Evolutionary conservation across 164 flowering plant genomes (phyloP), one percentile per base, ranked within the genome.

Genomic region (Cinnamomum chago): DNA sequence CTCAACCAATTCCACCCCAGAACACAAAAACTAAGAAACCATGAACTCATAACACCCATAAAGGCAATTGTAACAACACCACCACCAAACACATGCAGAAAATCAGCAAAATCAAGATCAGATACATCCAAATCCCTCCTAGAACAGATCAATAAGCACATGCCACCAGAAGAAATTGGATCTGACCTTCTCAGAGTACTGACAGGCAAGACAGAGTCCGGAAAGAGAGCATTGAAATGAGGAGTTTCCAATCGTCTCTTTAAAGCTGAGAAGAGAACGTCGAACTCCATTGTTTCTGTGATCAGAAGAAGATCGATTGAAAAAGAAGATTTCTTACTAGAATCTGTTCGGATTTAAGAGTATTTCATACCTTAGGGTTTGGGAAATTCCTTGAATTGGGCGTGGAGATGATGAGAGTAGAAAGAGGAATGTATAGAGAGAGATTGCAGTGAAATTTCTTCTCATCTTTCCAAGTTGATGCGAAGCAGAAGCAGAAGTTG

Each of bases 151-250:
- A 30, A 30, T 0, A 30, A 30, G 5, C 5, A 30, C 35, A 30
- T 3, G 1, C 15, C 58, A 3, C 1, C 12, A 50, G 10, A 71
- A 27, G 64, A 35, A 24, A 71, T 3, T 11, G 68, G 67, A 72
- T 33, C 66, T 14, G 14, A 94, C 98, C 97, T 95, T 95, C 76
- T 92, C 98, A 3, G 97, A 88, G 83, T 88, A 92, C 35, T 78
- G 86, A 80, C 98, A 95, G 30, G 92, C 87, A 70, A 92, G 86
- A 69, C 98, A 94, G 23, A 97, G 88, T 28, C 98, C 98, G 17
- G 95, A 89, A 73, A 90, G 95, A 65, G 93, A 83, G 83, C 98
- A 94, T 12, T 90, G 88, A 72, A 85, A 94, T 18, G 97, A 86
- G 17, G 74, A 70, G 73, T 92, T 94, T 17, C 82, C 84, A 92